Evolutionary conservation across 192 early-diverging fungal genomes (phyloP).

Genomic region (Chytriomyces hyalinus): DNA sequence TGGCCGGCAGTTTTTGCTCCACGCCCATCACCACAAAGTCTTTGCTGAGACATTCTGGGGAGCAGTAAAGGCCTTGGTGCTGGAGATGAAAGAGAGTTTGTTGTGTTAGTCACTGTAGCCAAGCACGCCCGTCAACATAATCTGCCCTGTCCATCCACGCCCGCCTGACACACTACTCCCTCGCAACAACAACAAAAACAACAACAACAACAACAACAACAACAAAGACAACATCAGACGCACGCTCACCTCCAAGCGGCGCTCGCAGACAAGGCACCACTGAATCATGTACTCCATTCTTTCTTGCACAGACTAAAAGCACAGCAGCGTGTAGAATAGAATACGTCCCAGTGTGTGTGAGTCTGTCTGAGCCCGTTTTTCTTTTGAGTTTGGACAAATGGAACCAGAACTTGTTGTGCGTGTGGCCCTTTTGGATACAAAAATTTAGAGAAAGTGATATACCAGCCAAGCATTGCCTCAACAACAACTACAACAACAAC

Average conservation of each 20-base stretch:
- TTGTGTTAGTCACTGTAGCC: neutral
- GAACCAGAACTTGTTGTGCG: no score
- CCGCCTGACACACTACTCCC: no score
- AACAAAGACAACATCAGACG: neutral
- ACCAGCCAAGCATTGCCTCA: no score
- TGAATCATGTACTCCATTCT: constrained; percentile 25
- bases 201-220: no score
- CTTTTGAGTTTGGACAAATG: neutral
- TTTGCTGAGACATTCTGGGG: neutral
- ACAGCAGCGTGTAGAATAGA: no score
- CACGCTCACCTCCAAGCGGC: constrained; percentile 8
- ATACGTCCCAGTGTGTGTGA: neutral
- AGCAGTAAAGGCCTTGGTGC: constrained; percentile 33
- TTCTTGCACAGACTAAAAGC: neutral
- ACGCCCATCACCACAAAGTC: neutral
- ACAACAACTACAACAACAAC: no score
- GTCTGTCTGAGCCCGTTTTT: neutral
- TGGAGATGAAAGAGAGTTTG: neutral
- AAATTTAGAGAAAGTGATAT: no score
- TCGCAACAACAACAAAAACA: no score
- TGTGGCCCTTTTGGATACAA: no score
- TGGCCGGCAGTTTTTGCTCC: neutral
- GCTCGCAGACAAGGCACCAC: constrained; percentile 32
- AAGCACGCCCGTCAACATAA: neutral
- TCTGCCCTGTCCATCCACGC: no score